Base-by-base conservation (phyloP, 768 basidiomycete species). In the Hygrophorus pudorinus region DNA sequence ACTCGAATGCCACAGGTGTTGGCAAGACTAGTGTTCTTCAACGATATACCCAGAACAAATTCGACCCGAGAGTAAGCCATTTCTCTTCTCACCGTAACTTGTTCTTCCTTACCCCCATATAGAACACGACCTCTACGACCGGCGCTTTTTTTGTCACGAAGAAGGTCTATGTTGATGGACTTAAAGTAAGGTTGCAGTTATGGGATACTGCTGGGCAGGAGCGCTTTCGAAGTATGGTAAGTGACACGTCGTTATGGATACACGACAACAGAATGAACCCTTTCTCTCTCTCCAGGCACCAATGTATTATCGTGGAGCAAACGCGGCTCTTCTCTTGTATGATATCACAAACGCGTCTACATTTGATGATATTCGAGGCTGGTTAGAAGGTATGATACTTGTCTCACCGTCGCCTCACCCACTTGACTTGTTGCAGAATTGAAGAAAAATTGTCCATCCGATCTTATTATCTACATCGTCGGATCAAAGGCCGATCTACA, bases 161-260 rank as follows among this genome's bases (percentile, higher is more conserved):
- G 75, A 92, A 92, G 67, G 80, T 89, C 40, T 72, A 76, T 59
- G 72, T 93, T 51, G 79, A 90, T 52, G 88, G 86, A 45, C 71
- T 86, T 56, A 85, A 85, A 60, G 89, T 96, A 11, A 77, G 87
- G 46, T 68, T 90, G 45, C 87, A 90, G 63, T 70, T 90, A 46
- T 90, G 90, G 90, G 90, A 93, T 58, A 90, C 91, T 50, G 91
- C 89, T 43, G 90, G 90, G 24, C 90, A 93, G 72, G 90, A 92
- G 70, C 71, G 90, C 49, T 93, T 92, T 61, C 75, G 90, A 49
- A 85, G 83, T 58, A 88, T 92, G 85, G 86, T 86, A 48, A 34
- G 78, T 65, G n/a, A n/a, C n/a, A n/a, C n/a, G 16, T 11, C 44
- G 30, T 27, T 44, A 10, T 29, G 20, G 29, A 28, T 13, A 20